Evolutionary conservation across 306 rosid genomes (phyloP).

Genomic region (Glycine soja): DNA sequence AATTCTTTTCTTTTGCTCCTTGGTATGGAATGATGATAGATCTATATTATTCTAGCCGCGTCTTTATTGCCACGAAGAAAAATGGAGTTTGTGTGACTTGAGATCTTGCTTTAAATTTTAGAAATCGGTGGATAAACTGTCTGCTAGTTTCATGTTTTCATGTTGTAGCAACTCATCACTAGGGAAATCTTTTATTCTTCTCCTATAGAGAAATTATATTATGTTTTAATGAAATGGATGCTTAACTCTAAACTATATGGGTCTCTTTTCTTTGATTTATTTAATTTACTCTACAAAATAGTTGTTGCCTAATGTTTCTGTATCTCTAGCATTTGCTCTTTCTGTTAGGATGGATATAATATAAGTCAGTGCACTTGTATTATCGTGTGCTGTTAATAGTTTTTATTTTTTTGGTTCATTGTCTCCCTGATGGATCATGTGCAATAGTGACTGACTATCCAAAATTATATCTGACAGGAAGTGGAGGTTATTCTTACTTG

Average conservation of each 20-base stretch:
- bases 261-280: not conserved
- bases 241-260: not conserved
- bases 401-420: too few relatives aligned
- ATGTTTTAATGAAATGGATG: not conserved
- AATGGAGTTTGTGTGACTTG: constrained; percentile 26
- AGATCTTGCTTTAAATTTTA: constrained; percentile 31
- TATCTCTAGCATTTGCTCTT: not conserved
- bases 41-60: not conserved
- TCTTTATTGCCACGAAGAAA: not conserved
- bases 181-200: constrained; percentile 1
- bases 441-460: constrained; percentile 43
- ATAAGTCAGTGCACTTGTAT: not conserved
- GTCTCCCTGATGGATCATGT: too few relatives aligned
- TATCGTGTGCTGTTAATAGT: too few relatives aligned
- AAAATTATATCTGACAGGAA: constrained; percentile 65
- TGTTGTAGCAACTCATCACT: not conserved
- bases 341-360: constrained; percentile 14
- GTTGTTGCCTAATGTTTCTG: constrained; percentile 9
- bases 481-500: constrained; percentile 97
- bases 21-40: not conserved
- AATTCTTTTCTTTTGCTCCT: not conserved
- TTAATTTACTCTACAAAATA: not conserved
- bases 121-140: not conserved
- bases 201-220: not conserved
- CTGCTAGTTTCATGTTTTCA: constrained; percentile 4